Percentiles rank a stretch among this genome's conserved stretches.
These are phyloP conservation scores for Mortierella hygrophila DNA, from an alignment of 192 early-diverging fungal species.

Conservation along the genomic window DNA sequence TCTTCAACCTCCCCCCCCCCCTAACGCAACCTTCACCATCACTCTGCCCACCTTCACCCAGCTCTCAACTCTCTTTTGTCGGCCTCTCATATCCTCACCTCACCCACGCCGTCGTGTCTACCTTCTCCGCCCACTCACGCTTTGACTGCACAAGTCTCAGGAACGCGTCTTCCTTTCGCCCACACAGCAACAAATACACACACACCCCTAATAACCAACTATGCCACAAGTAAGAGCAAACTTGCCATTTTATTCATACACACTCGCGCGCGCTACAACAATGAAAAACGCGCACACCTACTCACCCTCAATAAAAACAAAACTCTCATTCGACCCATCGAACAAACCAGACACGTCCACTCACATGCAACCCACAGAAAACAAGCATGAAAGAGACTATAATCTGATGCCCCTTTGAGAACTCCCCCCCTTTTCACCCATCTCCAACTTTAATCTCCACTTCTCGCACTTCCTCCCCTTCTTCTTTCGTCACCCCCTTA, in stretches of 20 bases:
- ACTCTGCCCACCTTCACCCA: neutral
- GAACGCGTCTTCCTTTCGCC: no score
- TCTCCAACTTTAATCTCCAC: slow-evolving; percentile 4
- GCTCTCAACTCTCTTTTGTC: neutral
- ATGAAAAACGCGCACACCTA: neutral
- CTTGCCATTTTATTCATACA: neutral
- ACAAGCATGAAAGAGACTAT: neutral
- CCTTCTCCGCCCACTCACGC: no score
- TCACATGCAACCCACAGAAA: neutral
- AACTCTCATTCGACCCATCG: neutral
- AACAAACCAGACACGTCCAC: neutral
- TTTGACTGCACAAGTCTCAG: no score
- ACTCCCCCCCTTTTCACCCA: neutral
- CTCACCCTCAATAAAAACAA: neutral
- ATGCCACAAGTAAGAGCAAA: slow-evolving; percentile 34
- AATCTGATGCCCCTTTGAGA: neutral
- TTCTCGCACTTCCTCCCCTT: neutral
- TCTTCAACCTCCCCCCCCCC: neutral
- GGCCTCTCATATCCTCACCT: neutral
- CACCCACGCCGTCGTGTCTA: neutral
- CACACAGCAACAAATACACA: neutral
- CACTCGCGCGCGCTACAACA: neutral
- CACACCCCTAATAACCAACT: neutral
- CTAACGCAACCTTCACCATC: neutral
- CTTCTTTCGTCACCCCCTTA: neutral